Conservation (phyloP, 129 eudicot genomes). For the Lactuca sativa region DNA sequence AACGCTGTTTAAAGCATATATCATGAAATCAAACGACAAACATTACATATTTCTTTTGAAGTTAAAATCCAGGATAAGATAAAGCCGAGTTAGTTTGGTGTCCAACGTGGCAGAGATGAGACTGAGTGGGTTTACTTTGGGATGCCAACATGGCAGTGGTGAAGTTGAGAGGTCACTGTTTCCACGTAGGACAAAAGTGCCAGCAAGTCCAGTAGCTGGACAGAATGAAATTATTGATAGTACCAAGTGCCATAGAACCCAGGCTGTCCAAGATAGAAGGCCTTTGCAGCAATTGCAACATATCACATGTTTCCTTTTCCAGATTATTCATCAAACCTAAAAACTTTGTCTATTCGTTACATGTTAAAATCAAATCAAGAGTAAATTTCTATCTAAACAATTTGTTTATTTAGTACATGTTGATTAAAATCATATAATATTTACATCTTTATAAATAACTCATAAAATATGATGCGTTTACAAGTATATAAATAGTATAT, state of each 20-base stretch:
- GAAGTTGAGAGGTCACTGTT: constrained; percentile 20
- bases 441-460: too few relatives aligned
- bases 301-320: constrained; percentile 29
- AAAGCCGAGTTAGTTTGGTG: background rate
- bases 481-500: background rate
- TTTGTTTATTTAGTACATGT: background rate
- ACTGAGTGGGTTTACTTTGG: constrained; percentile 1
- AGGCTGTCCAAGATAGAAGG: constrained; percentile 31
- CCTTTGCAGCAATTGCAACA: constrained; percentile 16
- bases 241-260: constrained; percentile 8
- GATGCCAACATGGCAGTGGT: constrained; percentile 26
- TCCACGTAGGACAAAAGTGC: constrained; percentile 42
- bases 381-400: background rate
- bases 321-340: too few relatives aligned
- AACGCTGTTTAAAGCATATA: too few relatives aligned
- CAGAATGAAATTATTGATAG: constrained; percentile 19
- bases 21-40: too few relatives aligned
- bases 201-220: constrained; percentile 29
- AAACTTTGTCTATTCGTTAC: background rate
- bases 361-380: too few relatives aligned
- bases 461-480: background rate
- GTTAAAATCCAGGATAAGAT: background rate
- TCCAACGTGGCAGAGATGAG: background rate
- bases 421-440: too few relatives aligned
- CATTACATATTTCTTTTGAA: too few relatives aligned